Evolutionary conservation across 2,329 filamentous ascomycete species (phyloP), one percentile per base, ranked within the genome.

Genomic region (Epichloe coenophiala): DNA sequence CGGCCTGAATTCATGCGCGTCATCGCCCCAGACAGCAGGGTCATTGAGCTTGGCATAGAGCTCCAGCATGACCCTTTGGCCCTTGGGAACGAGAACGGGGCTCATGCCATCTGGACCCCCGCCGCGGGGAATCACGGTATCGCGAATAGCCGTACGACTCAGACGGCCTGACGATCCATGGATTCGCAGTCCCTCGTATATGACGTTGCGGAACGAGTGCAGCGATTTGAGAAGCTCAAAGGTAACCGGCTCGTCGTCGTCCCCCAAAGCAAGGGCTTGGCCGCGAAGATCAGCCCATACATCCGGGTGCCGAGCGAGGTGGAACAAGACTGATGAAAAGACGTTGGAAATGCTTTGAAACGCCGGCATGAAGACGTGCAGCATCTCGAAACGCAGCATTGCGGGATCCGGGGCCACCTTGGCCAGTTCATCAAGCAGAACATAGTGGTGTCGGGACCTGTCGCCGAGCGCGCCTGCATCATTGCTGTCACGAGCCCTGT

Each of bases 71-170:
- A 52, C 33, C 5, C 36, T 35, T 6, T 13, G 13, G 15, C 47
- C 47, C 15, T 33, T 42, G 35, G 47, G 36, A 3, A 49, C 42
- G 31, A 52, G 15, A 1, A 52, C 47, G 3, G 50, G 50, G 7
- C 41, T 42, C 36, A 12, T 23, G 5, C 50, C 50, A 5, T 46
- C 37, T 4, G 50, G 27, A 1, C 50, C 50, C 50, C 50, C 50
- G 31, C 50, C 50, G 31, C 37, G 21, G 2, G 50, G 50, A 15
- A 51, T 15, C 11, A 49, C 50, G 12, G 50, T 52, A 21, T 52
- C 50, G 4, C 50, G 50, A n/a, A 51, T 31, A 3, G 49, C 49
- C 15, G 45, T 44, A 5, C 49, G 49, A 39, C 49, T 51, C 7
- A 50, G 12, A 6, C 49, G 49, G 11, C 44, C 49, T 2, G 49